A percentile compares a stretch with the other conserved stretches of the same genome.
These are phyloP conservation scores for Diutina siamensis DNA, from an alignment of 1,139 yeast species.

Conservation along the genomic window DNA sequence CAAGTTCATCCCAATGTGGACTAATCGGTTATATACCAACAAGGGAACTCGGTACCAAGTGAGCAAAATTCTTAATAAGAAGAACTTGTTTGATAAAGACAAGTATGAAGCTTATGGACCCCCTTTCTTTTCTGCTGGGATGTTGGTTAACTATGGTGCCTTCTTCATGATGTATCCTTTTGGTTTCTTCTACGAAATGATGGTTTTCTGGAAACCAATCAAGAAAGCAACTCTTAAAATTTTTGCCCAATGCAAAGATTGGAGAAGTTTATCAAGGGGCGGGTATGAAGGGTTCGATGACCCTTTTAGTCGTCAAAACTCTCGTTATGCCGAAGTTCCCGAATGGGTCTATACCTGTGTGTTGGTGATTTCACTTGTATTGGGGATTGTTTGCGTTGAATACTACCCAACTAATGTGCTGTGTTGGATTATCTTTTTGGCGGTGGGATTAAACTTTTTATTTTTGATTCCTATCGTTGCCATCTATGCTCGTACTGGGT, in stretches of 20 bases:
- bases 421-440: conserved; percentile 47
- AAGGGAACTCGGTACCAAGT: conserved; percentile 33
- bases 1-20: conserved; percentile 37
- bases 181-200: conserved; percentile 18
- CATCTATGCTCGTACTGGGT: conserved; percentile 43
- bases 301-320: conserved; percentile 14
- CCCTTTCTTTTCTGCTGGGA: conserved; percentile 28
- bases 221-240: conserved; percentile 7
- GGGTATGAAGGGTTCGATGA: conserved; percentile 19
- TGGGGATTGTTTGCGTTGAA: conserved; percentile 29
- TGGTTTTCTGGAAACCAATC: conserved; percentile 9
- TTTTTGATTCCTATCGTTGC: conserved; percentile 41
- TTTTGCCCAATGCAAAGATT: conserved; percentile 8
- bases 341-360: conserved; percentile 14
- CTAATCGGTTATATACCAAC: conserved; percentile 31
- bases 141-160: conserved; percentile 41
- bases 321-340: conserved; percentile 15
- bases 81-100: conserved; percentile 10
- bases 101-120: conserved; percentile 20
- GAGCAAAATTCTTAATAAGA: conserved; percentile 15
- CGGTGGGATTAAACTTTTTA: conserved; percentile 40
- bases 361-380: conserved; percentile 15
- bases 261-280: conserved; percentile 8
- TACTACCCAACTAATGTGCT: conserved; percentile 39
- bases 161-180: conserved; percentile 50